A percentile compares a stretch with the other conserved stretches of the same genome.
Evolutionary conservation across 2,329 filamentous ascomycete genomes (phyloP).

Genomic region (Apiospora kogelbergensis): DNA sequence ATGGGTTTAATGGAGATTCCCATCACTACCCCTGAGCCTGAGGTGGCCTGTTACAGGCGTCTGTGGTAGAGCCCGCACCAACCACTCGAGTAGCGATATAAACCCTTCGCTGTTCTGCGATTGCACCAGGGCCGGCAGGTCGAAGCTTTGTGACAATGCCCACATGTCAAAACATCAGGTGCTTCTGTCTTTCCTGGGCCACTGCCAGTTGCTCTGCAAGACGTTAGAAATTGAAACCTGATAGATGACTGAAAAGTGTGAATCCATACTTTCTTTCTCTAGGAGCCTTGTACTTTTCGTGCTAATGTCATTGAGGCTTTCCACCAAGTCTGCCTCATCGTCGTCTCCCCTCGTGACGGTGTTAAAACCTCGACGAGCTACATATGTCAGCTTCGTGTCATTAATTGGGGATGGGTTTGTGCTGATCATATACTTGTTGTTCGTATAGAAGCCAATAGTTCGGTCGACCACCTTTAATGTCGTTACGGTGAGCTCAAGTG

Average conservation of each 20-base stretch:
- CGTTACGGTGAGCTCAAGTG: conserved; percentile 5
- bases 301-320: conserved; percentile 9
- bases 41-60: too few relatives aligned
- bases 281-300: conserved; percentile 12
- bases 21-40: too few relatives aligned
- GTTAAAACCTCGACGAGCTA: background rate
- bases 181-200: too few relatives aligned
- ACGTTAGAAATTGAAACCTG: too few relatives aligned
- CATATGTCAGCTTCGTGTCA: background rate
- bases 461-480: conserved; percentile 12
- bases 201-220: too few relatives aligned
- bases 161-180: conserved; percentile 14
- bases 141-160: background rate
- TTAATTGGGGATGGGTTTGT: background rate
- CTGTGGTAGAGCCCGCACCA: conserved; percentile 8
- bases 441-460: conserved; percentile 11
- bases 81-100: background rate
- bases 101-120: background rate
- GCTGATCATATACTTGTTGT: conserved; percentile 1
- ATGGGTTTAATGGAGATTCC: too few relatives aligned
- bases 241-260: too few relatives aligned
- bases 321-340: conserved; percentile 10
- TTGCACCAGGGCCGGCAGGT: background rate
- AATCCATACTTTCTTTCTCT: too few relatives aligned
- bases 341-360: conserved; percentile 1